A percentile compares a stretch with the other conserved stretches of the same genome.
These are phyloP conservation scores for Capsicum chinense DNA, from an alignment of 257 asterid genomes.

Conservation along the genomic window DNA sequence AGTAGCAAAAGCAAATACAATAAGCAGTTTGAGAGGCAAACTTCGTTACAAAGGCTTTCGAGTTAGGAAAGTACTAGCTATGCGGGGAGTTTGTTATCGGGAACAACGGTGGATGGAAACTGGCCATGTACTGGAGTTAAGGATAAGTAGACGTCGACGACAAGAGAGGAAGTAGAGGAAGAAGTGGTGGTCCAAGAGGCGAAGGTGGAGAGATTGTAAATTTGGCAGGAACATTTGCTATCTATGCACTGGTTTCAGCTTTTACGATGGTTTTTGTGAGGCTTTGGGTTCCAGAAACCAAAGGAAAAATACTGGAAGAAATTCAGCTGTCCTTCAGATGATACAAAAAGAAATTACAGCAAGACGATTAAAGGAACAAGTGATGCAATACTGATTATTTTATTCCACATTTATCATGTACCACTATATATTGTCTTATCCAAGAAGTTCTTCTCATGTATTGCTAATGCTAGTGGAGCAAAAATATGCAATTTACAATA, in stretches of 20 bases:
- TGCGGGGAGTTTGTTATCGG: slow-evolving; percentile 78
- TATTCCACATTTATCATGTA: no score
- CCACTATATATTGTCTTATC: no score
- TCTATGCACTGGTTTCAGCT: slow-evolving; percentile 45
- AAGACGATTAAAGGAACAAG: no score
- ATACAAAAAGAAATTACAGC: no score
- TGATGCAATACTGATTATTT: no score
- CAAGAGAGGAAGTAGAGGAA: slow-evolving; percentile 47
- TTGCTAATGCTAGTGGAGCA: background rate
- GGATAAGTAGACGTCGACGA: slow-evolving; percentile 37
- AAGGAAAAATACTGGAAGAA: no score
- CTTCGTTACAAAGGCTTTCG: slow-evolving; percentile 67
- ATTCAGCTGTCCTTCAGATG: no score
- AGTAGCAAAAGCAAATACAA: slow-evolving; percentile 44
- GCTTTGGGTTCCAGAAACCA: no score
- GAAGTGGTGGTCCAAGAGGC: slow-evolving; percentile 39
- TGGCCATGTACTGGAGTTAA: slow-evolving; percentile 64
- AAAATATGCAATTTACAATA: slow-evolving; percentile 21
- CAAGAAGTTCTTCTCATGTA: no score
- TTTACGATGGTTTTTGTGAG: no score
- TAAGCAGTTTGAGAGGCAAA: slow-evolving; percentile 57
- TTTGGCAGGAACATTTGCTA: slow-evolving; percentile 71
- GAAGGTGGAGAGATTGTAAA: background rate
- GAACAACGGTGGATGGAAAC: slow-evolving; percentile 71
- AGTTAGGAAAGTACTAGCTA: slow-evolving; percentile 79